These are phyloP conservation scores for Colletotrichum sp. DNA, from an alignment of 2,329 filamentous ascomycete species.

Conservation along the genomic window DNA sequence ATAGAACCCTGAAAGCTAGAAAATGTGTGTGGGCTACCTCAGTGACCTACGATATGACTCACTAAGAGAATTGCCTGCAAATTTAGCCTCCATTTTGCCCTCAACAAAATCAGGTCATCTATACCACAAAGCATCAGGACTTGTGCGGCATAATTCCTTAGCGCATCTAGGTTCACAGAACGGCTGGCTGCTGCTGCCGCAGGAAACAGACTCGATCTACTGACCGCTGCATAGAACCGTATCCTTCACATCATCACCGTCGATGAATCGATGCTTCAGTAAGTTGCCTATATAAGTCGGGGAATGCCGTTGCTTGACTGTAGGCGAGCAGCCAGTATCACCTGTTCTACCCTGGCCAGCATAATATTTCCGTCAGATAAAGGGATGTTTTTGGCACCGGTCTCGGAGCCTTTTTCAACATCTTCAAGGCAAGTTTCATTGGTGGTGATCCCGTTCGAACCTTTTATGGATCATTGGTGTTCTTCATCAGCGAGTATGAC, in stretches of 20 bases:
- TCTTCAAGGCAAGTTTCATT: fast-evolving
- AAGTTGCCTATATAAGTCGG: background rate
- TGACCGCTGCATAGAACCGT: background rate
- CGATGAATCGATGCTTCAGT: background rate
- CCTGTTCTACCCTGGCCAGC: fast-evolving
- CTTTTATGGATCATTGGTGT: background rate
- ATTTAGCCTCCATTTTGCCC: background rate
- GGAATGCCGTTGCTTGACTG: background rate
- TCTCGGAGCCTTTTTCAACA: background rate
- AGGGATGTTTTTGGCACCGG: fast-evolving
- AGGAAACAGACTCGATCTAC: background rate
- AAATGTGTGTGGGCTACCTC: background rate
- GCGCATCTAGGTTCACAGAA: background rate
- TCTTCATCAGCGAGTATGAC: background rate
- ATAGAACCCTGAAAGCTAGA: background rate
- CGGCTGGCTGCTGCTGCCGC: background rate
- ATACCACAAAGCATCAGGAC: background rate
- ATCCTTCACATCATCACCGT: background rate
- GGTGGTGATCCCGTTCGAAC: background rate
- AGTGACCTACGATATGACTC: background rate
- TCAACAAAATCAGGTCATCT: background rate
- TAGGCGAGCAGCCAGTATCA: background rate
- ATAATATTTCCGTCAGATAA: fast-evolving
- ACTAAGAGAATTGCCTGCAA: background rate
- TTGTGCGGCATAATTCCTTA: background rate